Conservation (phyloP, 2,329 filamentous ascomycete genomes). For the Orbilia ellipsospora region DNA sequence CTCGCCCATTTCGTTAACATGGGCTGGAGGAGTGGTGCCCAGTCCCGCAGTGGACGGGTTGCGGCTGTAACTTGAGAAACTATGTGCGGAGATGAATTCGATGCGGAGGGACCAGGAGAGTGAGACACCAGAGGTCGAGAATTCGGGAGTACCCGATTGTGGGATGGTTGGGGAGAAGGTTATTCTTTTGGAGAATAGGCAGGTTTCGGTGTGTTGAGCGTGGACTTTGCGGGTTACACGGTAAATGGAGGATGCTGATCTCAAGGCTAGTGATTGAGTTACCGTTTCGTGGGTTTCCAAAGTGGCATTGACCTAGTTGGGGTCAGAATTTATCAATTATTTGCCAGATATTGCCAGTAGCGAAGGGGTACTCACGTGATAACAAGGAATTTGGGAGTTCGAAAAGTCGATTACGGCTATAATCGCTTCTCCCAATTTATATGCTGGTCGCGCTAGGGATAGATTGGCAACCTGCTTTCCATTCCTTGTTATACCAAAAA, state of each 20-base stretch:
- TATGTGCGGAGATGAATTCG: conserved; percentile 86
- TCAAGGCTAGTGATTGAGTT: conserved; percentile 80
- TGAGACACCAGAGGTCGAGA: conserved; percentile 87
- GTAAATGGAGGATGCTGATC: conserved; percentile 85
- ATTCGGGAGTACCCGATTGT: conserved; percentile 83
- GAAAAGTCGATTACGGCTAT: conserved; percentile 86
- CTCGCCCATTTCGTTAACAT: conserved; percentile 55
- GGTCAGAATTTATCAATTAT: background rate
- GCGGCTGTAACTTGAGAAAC: conserved; percentile 59
- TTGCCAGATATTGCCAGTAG: background rate
- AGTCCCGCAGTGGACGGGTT: conserved; percentile 58
- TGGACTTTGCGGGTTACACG: conserved; percentile 86
- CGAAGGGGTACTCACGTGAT: conserved; percentile 70
- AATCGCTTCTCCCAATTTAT: conserved; percentile 87
- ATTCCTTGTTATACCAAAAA: conserved; percentile 90
- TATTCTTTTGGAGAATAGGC: conserved; percentile 80
- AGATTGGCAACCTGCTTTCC: conserved; percentile 92
- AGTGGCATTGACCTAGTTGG: conserved; percentile 70
- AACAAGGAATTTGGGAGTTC: conserved; percentile 80
- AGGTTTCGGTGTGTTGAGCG: conserved; percentile 80
- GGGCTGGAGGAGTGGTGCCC: conserved; percentile 60
- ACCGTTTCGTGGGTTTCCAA: conserved; percentile 89
- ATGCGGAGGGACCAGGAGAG: conserved; percentile 89
- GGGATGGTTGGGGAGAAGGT: conserved; percentile 88
- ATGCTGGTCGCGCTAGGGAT: conserved; percentile 86